Evolutionary conservation across 345 rosid genomes (phyloP).

Genomic region (Heritiera littoralis): DNA sequence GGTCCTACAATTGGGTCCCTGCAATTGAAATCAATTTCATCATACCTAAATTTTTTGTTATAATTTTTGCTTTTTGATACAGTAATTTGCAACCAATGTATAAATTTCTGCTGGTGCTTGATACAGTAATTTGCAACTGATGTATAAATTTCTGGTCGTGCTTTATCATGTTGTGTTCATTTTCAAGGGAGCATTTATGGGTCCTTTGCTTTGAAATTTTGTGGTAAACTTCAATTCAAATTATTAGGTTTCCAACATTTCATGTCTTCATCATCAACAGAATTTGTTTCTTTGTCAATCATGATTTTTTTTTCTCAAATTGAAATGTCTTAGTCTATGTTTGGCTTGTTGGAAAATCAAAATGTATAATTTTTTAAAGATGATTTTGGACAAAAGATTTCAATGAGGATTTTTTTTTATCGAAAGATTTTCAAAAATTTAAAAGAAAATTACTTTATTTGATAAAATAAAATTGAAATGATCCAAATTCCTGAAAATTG

Average conservation of each 20-base stretch:
- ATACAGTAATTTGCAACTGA: background rate
- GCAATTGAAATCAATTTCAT: background rate
- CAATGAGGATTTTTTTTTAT: too few relatives aligned
- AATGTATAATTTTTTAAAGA: too few relatives aligned
- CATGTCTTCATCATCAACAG: conserved; percentile 4
- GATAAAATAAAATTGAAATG: too few relatives aligned
- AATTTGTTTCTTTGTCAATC: background rate
- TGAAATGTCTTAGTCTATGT: too few relatives aligned
- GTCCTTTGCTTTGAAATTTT: conserved; percentile 8
- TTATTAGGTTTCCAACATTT: conserved; percentile 20
- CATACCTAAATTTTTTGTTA: background rate
- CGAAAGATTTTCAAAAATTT: too few relatives aligned
- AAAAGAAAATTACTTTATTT: too few relatives aligned
- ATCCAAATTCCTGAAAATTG: too few relatives aligned
- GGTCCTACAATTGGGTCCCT: background rate
- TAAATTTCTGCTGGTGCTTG: background rate
- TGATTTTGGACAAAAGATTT: too few relatives aligned
- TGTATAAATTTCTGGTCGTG: background rate
- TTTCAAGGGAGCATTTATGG: conserved; percentile 6
- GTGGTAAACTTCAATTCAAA: conserved; percentile 1
- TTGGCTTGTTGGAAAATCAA: too few relatives aligned
- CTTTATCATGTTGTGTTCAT: background rate
- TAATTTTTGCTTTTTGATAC: background rate
- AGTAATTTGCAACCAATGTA: background rate
- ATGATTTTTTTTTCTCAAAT: background rate